Base-by-base conservation (phyloP, 2,329 filamentous ascomycete species). In the Colletotrichum caudatum region DNA sequence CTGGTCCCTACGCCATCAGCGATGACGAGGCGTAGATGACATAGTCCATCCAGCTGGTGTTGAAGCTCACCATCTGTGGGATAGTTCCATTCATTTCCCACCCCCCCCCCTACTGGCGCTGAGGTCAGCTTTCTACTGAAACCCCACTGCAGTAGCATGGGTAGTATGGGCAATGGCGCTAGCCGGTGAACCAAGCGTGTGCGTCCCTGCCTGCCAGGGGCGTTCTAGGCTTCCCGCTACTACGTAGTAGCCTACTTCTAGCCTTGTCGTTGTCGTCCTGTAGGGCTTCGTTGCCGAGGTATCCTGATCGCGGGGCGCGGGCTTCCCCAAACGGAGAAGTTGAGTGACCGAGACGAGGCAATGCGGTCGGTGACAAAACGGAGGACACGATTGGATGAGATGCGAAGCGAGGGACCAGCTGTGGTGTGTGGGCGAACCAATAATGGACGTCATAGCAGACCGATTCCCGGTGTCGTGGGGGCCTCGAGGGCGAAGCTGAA, bases 401-500 rank as follows among this genome's bases (percentile, higher is more conserved):
- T 69, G 58, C 65, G 69, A 71, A 53, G 69, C 35, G 20, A 64
- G 65, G 69, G 48, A 35, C 35, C 65, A 48, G 48, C 53, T 35
- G 23, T 64, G 39, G 53, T 60, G 59, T 26, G 46, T 64, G 53
- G 46, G 65, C 65, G 65, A 69, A 48, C 69, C 69, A 72, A 72
- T 72, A 60, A 72, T 72, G 65, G 59, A 29, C 39, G 59, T 41
- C 48, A 72, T 60, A 20, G 59, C 39, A 35, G 35, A n/a, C 57
- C 60, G 37, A 60, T 46, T 35, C 59, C 60, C 46, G 59, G 59
- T 59, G 69, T 72, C 65, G 64, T 68, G 59, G 59, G 69, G 69
- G 64, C 59, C n/a, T n/a, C 54, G 39, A 60, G 39, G 69, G 59
- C 69, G 69, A 39, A 71, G 69, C 69, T 69, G 69, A 71, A 60